phyloP scores from a whole-genome alignment of 768 basidiomycete species.

The Polyporus arcularius region DNA sequence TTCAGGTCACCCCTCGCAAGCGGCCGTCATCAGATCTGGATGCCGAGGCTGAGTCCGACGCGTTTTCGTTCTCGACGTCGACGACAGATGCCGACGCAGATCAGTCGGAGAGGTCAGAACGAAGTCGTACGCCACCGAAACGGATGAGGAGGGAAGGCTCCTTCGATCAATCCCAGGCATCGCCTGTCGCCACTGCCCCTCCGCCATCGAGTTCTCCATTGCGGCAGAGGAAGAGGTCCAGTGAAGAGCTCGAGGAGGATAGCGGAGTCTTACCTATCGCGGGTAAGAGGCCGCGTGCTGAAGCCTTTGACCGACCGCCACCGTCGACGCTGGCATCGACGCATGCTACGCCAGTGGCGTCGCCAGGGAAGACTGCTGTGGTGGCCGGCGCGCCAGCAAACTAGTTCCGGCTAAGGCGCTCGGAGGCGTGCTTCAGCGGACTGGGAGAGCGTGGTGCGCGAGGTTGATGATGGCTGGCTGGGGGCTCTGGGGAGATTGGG shows the following conservation, averaged over 20 bases:
- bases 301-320: neutral
- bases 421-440: neutral
- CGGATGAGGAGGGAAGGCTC: constrained; percentile 33
- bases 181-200: neutral
- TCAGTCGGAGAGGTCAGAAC: constrained; percentile 7
- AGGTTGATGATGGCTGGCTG: neutral
- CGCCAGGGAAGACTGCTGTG: neutral
- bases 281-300: constrained; percentile 16
- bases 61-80: neutral
- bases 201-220: constrained; percentile 14
- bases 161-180: constrained; percentile 3
- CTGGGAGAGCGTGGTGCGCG: neutral
- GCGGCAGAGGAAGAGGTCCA: constrained; percentile 27
- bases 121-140: constrained; percentile 42
- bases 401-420: neutral
- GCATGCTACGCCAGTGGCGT: neutral
- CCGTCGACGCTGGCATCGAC: neutral
- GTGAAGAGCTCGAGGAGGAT: constrained; percentile 30
- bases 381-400: neutral
- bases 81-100: constrained; percentile 4
- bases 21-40: constrained; percentile 42
- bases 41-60: constrained; percentile 22
- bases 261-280: neutral
- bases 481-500: neutral
- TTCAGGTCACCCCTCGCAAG: constrained; percentile 31